A percentile compares a stretch with the other conserved stretches of the same genome.
These are phyloP conservation scores for Lasiodiplodia gonubiensis DNA, from an alignment of 2,329 filamentous ascomycete species.

Conservation along the genomic window DNA sequence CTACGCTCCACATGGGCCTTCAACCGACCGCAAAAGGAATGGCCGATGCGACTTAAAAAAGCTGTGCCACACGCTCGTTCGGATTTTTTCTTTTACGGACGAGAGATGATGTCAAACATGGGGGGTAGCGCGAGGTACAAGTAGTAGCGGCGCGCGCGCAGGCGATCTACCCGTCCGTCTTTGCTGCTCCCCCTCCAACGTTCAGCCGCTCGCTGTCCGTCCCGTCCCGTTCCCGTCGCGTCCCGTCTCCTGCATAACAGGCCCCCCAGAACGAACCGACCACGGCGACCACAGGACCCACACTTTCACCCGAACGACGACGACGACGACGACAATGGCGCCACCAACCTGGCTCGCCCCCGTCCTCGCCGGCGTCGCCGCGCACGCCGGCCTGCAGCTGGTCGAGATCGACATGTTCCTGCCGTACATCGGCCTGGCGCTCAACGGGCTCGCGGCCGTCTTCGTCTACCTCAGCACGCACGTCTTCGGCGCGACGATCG, in stretches of 20 bases:
- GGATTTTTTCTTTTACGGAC: neutral
- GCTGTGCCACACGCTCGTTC: neutral
- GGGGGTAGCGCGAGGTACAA: neutral
- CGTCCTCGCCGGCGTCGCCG: neutral
- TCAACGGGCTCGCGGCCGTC: neutral
- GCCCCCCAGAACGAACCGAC: too few relatives aligned
- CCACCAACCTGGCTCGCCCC: constrained; percentile 1
- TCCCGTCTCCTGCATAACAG: too few relatives aligned
- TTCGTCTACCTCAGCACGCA: neutral
- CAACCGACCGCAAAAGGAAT: neutral
- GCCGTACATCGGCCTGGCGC: neutral
- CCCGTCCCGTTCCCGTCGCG: too few relatives aligned
- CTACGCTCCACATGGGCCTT: neutral
- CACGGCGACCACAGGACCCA: neutral
- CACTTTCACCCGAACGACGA: neutral
- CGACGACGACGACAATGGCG: constrained; percentile 26
- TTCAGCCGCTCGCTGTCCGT: too few relatives aligned
- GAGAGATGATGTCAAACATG: neutral
- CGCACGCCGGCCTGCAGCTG: neutral
- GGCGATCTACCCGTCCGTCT: neutral
- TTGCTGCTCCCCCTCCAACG: too few relatives aligned
- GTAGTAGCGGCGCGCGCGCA: neutral
- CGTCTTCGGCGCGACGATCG: neutral
- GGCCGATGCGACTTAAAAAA: neutral
- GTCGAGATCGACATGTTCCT: constrained; percentile 15